phyloP scores from a whole-genome alignment of 2,329 filamentous ascomycete genomes.

The Chaetomium strumarium region DNA sequence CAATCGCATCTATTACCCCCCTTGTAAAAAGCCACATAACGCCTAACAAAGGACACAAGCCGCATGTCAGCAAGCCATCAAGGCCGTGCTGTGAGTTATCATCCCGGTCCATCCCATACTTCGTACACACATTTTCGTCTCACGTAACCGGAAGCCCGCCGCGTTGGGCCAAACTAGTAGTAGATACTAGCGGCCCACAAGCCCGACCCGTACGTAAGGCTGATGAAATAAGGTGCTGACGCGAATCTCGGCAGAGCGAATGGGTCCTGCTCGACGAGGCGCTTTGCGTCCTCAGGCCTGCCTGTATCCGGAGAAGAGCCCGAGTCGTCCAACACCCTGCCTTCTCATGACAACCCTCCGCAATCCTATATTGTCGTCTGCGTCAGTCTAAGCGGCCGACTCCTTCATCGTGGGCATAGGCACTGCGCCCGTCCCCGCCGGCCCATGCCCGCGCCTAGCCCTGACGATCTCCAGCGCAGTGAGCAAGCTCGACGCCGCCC shows the following conservation, averaged over 20 bases:
- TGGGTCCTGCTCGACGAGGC: too few relatives aligned
- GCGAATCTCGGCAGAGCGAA: too few relatives aligned
- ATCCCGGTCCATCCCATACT: background rate
- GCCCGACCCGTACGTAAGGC: background rate
- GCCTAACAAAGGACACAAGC: slow-evolving; percentile 1
- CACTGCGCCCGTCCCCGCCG: slow-evolving; percentile 22
- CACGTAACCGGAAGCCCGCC: background rate
- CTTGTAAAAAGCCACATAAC: background rate
- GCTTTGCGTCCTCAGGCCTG: too few relatives aligned
- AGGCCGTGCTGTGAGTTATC: slow-evolving; percentile 14
- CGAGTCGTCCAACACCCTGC: too few relatives aligned
- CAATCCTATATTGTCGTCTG: background rate
- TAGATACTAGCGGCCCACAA: background rate
- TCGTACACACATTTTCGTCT: background rate
- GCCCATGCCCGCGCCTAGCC: slow-evolving; percentile 30
- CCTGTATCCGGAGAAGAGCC: too few relatives aligned
- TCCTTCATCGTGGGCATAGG: slow-evolving; percentile 17
- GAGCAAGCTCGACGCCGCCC: slow-evolving; percentile 44
- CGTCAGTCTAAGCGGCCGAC: background rate
- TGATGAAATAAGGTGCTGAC: slow-evolving; percentile 1
- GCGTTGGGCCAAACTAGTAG: too few relatives aligned
- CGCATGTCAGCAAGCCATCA: slow-evolving; percentile 19
- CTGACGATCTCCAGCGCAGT: slow-evolving; percentile 44
- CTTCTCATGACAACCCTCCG: too few relatives aligned
- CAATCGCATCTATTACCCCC: background rate